Base-by-base conservation (phyloP, 495 filamentous ascomycete species). In the Copromyces sp. region DNA sequence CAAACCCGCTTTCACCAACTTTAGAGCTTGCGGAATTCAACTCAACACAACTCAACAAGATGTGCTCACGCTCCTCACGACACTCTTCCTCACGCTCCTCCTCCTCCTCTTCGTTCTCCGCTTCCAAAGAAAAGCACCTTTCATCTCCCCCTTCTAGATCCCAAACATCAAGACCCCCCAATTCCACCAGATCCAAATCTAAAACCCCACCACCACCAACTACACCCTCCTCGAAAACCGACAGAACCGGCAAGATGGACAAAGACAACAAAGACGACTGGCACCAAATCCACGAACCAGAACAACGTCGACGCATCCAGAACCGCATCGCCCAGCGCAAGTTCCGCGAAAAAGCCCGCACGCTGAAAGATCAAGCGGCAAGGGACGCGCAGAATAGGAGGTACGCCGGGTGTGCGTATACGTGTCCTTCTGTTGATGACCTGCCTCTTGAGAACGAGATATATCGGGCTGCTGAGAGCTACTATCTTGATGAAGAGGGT, bases 281-380 rank as follows among this genome's bases (percentile, higher is more conserved):
- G 87, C 82, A 84, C 17, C 85, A 87, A n/a, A 83, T 89, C 9
- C 85, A 86, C 0, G 87, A 89, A 72, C 85, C 86, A 0, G 87
- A 89, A 40, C 86, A 89, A 80, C 82, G 87, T 74, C 79, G 87
- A 73, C 86, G 87, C 53, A 87, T 89, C 73, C 87, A 89, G 73
- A 89, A 89, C 76, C 83, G 87, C 39, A 86, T 89, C 70, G 87
- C 87, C 17, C 87, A 89, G 75, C 81, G 87, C 68, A 89, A 89
- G 73, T 89, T 89, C 75, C 83, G 87, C 76, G 88, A 90, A 32
- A 90, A 90, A 72, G 82, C 83, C 4, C 87, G 84, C 72, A 85
- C 87, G 68, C 81, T 87, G 68, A 87, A 86, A 71, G 89, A 91
- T 76, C 85, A 86, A 37, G 79, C 83, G 5, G 85, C 87, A 70